Evolutionary conservation across 2,329 filamentous ascomycete species (phyloP).

Genomic region (Fusarium anguioides): DNA sequence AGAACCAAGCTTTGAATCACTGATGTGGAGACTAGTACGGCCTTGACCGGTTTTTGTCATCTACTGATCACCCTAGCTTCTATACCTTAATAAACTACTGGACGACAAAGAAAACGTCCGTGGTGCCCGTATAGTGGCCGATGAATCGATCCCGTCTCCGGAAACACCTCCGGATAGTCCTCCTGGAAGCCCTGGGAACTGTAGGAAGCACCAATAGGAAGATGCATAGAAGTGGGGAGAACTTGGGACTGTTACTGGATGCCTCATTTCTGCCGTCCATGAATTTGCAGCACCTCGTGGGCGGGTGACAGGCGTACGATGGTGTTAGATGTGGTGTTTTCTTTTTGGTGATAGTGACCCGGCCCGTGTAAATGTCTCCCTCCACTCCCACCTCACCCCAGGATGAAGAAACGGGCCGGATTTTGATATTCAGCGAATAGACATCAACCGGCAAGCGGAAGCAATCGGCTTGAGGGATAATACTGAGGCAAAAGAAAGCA

Average conservation of each 20-base stretch:
- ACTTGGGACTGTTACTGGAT: constrained; percentile 7
- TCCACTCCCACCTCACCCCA: constrained; percentile 19
- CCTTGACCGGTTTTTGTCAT: neutral
- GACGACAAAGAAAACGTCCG: neutral
- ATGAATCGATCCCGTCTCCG: constrained; percentile 33
- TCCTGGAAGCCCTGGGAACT: constrained; percentile 28
- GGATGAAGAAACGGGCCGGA: constrained; percentile 32
- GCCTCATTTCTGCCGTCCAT: constrained; percentile 4
- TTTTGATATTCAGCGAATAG: constrained; percentile 23
- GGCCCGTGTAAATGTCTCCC: constrained; percentile 16
- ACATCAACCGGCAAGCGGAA: constrained; percentile 23
- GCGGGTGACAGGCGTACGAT: constrained; percentile 30
- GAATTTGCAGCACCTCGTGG: constrained; percentile 25
- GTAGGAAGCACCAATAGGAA: constrained; percentile 12
- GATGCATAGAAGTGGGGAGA: constrained; percentile 30
- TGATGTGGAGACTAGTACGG: constrained; percentile 10
- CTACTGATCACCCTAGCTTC: neutral
- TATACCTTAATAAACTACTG: neutral
- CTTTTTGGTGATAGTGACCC: constrained; percentile 1
- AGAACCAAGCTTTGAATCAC: constrained; percentile 12
- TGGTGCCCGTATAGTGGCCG: constrained; percentile 18
- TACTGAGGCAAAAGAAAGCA: constrained; percentile 16
- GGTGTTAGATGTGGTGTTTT: constrained; percentile 19
- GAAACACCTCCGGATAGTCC: constrained; percentile 34
- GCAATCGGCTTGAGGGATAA: constrained; percentile 35